Evolutionary conservation across 2,329 filamentous ascomycete species (phyloP).

Genomic region (Lasiodiplodia citricola): DNA sequence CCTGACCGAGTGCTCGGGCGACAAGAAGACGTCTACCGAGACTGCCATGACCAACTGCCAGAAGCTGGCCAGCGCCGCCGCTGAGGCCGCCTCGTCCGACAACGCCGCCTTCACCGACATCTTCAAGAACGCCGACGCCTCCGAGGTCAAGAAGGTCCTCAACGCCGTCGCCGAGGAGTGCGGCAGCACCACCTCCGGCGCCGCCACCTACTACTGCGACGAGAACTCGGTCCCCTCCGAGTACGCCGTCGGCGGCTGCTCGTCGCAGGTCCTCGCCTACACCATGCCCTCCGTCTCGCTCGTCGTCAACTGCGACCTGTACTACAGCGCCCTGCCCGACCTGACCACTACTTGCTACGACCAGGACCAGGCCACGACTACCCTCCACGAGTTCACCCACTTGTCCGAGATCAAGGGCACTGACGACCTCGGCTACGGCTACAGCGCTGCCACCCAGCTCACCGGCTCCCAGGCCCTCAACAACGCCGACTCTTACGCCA

Average conservation of each 20-base stretch:
- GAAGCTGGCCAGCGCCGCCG: conserved; percentile 59
- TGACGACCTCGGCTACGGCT: conserved; percentile 61
- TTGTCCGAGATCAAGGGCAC: conserved; percentile 63
- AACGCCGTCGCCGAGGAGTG: conserved; percentile 63
- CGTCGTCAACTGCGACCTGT: conserved; percentile 67
- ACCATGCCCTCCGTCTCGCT: conserved; percentile 60
- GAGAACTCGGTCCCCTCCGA: conserved; percentile 53
- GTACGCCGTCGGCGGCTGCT: conserved; percentile 49
- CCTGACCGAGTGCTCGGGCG: conserved; percentile 58
- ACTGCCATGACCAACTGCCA: conserved; percentile 62
- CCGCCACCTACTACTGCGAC: conserved; percentile 61
- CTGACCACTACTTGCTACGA: conserved; percentile 61
- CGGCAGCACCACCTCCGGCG: conserved; percentile 54
- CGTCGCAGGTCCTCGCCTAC: conserved; percentile 63
- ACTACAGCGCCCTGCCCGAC: conserved; percentile 61
- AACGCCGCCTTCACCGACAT: conserved; percentile 60
- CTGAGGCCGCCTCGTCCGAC: conserved; percentile 57
- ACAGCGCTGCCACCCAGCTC: conserved; percentile 43
- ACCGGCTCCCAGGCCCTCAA: conserved; percentile 6
- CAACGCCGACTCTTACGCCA: conserved; percentile 66
- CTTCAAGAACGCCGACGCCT: conserved; percentile 63
- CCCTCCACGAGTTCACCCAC: conserved; percentile 70
- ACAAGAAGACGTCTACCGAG: conserved; percentile 50
- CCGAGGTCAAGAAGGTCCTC: conserved; percentile 56
- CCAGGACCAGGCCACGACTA: conserved; percentile 70